Evolutionary conservation across 176 grass and related monocot species (phyloP).

Genomic region (Bonia amplexicaulis): DNA sequence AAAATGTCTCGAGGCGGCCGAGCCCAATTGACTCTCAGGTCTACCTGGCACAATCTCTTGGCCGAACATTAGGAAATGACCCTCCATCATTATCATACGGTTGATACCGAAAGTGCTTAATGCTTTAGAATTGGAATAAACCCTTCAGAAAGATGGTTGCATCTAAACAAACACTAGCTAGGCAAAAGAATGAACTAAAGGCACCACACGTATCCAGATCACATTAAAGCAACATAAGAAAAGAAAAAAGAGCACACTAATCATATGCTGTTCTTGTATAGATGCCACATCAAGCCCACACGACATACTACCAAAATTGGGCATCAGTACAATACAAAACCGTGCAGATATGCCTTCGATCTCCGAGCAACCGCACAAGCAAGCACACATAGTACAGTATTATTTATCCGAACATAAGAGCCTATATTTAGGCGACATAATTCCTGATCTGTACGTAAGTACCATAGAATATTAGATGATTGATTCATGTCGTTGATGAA

Average conservation of each 20-base stretch:
- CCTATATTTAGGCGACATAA: background rate
- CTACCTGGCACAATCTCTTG: background rate
- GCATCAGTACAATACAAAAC: background rate
- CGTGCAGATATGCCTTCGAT: background rate
- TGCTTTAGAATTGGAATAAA: conserved; percentile 12
- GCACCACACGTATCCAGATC: conserved; percentile 13
- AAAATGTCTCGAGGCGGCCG: background rate
- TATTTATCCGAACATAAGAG: background rate
- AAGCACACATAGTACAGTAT: background rate
- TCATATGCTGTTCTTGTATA: background rate
- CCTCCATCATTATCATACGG: background rate
- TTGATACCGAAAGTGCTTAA: conserved; percentile 18
- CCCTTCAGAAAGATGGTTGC: background rate
- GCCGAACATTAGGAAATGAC: background rate
- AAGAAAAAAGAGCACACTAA: background rate
- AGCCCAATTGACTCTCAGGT: background rate
- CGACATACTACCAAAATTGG: background rate
- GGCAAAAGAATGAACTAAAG: conserved; percentile 7
- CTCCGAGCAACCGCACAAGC: background rate
- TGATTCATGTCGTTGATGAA: background rate
- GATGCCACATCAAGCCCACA: background rate
- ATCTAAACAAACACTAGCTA: background rate
- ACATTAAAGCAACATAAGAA: background rate
- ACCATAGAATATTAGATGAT: background rate
- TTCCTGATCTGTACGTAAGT: background rate